Evolutionary conservation across 257 asterid species (phyloP), one percentile per base, ranked within the genome.

Genomic region (Galeopsis tetrahit): DNA sequence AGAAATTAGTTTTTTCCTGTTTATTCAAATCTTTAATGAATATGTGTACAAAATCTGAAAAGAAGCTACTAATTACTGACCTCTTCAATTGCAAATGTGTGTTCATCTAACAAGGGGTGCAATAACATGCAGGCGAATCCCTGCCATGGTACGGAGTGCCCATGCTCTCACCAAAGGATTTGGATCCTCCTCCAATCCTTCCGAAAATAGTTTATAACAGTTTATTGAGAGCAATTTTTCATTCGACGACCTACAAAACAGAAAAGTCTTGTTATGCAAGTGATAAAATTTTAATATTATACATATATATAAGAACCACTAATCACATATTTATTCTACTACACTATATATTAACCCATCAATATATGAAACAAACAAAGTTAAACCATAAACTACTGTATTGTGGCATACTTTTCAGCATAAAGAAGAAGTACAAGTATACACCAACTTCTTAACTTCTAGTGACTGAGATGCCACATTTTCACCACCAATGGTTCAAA

Each of bases 81-180:
- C 99, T 91, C 96, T 85, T 89, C 92, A 71, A 91, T 83, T 43
- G 95, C 75, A 39, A 77, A 63, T 49, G 87, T 68, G 77, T 85
- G 88, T 78, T 91, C 99, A 83, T 94, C 96, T 82, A 83, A 88
- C 96, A 75, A 91, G 84, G 9, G 95, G 90, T 11, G 98, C 93
- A 83, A 88, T 90, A 63, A 77, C 93, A 79, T 91, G 97, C 69
- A 94, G 78, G 68, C 99, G 96, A 57, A 94, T 94, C 68, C 99
- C 99, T 32, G 99, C 99, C 98, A 94, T 89, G 43, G 99, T 88
- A 21, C 99, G 97, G 57, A 91, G 95, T 4, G 99, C 97, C 91
- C 93, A 82, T 9, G 98, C 99, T 82, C 99, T 79, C 74, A 92
- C 99, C 81, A 95, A 76, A 28, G 99, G 96, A 74, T 95, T 92